Evolutionary conservation across 306 rosid genomes (phyloP), one percentile per base, ranked within the genome.

Genomic region (Gleditsia sinensis): DNA sequence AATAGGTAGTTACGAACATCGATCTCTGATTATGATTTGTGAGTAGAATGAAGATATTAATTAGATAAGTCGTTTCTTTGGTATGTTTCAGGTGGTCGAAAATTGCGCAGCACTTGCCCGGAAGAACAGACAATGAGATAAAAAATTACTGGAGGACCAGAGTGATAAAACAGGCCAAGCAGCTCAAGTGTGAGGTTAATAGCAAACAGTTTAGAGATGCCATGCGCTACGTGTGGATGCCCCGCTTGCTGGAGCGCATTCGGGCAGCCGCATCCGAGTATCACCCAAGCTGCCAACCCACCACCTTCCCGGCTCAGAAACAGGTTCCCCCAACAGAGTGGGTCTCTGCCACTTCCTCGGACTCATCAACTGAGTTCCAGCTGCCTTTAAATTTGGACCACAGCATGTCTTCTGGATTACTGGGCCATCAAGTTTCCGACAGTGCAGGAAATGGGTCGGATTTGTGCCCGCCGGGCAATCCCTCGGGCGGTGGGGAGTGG

Each of bases 91-190:
- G 97, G 67, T 91, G 97, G 97, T 91, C 97, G 7, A 91, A 89
- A 69, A 91, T 91, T 20, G 97, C 97, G 2, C 90, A 89, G 33
- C 87, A 87, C 24, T 83, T 91, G 86, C 97, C 97, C 0, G 97
- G 97, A 30, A 67, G 97, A 65, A 91, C 97, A 0, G 97, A 91
- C 49, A 91, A 91, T 16, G 97, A 91, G 76, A 91, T 91, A 0
- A 91, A 91, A 48, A 91, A 91, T 59, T 89, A 91, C 25, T 91
- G 97, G 97, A 83, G 97, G 63, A 91, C 97, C 14, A 81, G 95
- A 7, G 97, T 91, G 23, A 86, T 86, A 53, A 91, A 91, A 57
- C 95, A 89, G 42, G 97, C 97, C 28, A 91, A 84, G 77, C 94
- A 89, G 76, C 93, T 91, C 54, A 91, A 87, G 72, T 91, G 97